Conservation (phyloP, 2,329 filamentous ascomycete genomes). For the Hortaea werneckii region DNA sequence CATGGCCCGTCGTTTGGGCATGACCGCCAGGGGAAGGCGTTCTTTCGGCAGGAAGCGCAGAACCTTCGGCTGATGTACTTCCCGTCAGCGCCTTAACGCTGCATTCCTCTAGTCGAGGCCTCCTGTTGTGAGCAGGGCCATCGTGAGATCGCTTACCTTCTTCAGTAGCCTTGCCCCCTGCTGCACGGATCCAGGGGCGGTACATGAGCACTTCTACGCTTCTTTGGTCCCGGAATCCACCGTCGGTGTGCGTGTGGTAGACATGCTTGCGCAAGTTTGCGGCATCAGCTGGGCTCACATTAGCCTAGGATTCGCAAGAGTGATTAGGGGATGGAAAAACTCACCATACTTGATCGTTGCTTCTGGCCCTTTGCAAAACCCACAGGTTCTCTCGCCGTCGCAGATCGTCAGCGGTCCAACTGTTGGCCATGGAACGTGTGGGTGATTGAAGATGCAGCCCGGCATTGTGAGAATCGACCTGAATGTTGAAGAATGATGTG, state of each 20-base stretch:
- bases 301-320: neutral
- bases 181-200: no score
- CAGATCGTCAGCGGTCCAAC: neutral
- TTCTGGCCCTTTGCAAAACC: neutral
- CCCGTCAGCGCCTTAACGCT: no score
- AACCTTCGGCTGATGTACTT: no score
- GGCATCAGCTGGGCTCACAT: neutral
- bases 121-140: no score
- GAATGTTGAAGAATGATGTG: neutral
- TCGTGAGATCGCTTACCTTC: no score
- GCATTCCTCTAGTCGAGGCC: no score
- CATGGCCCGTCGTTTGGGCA: no score
- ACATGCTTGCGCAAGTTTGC: neutral
- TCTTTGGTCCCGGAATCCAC: neutral
- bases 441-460: neutral
- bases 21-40: no score
- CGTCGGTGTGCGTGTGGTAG: neutral
- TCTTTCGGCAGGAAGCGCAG: no score
- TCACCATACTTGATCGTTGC: neutral
- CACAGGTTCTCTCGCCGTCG: slow-evolving; percentile 1
- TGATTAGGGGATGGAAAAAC: neutral
- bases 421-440: neutral
- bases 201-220: no score
- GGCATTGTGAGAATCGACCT: neutral
- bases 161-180: no score